Evolutionary conservation across 1,284 basidiomycete species (phyloP).

Genomic region (Mycena citricolor): DNA sequence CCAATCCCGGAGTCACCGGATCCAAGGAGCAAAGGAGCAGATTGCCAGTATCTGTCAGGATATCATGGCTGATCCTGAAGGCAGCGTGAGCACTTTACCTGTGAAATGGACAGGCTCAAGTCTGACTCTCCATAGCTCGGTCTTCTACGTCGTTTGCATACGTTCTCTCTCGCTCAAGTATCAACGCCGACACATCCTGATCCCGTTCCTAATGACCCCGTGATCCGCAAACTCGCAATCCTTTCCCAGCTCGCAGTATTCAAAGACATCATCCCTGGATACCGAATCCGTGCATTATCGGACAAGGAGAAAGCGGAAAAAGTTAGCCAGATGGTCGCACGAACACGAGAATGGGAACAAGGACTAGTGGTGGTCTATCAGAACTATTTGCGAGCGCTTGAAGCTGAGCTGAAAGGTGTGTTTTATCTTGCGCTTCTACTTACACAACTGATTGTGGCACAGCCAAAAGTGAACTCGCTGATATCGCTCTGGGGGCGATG

Average conservation of each 20-base stretch:
- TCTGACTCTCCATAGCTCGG: constrained; percentile 59
- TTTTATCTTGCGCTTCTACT: constrained; percentile 1
- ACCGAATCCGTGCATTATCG: constrained; percentile 84
- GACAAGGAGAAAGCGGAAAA: constrained; percentile 92
- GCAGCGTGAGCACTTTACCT: constrained; percentile 54
- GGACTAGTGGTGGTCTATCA: constrained; percentile 92
- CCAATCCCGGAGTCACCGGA: constrained; percentile 65
- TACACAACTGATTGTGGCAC: constrained; percentile 23
- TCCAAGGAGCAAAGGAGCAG: constrained; percentile 86
- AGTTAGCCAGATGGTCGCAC: constrained; percentile 90
- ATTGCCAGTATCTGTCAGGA: constrained; percentile 89
- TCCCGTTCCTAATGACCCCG: constrained; percentile 73
- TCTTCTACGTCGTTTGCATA: constrained; percentile 81
- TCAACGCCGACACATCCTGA: constrained; percentile 65
- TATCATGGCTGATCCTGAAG: constrained; percentile 84
- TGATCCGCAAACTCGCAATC: constrained; percentile 87
- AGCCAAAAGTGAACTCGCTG: constrained; percentile 75
- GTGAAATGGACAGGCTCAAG: constrained; percentile 7
- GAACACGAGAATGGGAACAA: constrained; percentile 94
- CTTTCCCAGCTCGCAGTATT: constrained; percentile 93
- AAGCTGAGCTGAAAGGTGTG: constrained; percentile 84
- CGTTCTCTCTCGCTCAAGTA: constrained; percentile 77
- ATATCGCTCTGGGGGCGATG: constrained; percentile 80
- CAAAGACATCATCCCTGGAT: constrained; percentile 93
- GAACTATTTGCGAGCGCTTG: constrained; percentile 82